A percentile compares a stretch with the other conserved stretches of the same genome.
Evolutionary conservation across 495 filamentous ascomycete species (phyloP).

Genomic region (Penicillium antarcticum): DNA sequence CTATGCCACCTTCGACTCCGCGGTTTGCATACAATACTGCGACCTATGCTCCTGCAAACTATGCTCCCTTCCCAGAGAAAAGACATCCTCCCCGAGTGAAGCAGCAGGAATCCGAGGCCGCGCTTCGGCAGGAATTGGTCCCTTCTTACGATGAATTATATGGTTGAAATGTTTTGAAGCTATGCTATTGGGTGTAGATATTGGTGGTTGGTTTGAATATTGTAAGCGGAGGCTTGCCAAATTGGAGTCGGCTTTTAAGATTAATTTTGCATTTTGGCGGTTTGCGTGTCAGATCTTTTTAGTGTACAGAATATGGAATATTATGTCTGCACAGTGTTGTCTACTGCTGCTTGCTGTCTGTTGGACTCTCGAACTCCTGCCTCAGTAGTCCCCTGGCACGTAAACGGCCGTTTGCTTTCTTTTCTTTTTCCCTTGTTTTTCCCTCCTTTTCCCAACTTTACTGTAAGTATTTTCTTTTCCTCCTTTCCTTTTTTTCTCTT

Average conservation of each 20-base stretch:
- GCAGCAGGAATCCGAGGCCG: slow-evolving; percentile 17
- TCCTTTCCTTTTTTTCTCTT: not conserved
- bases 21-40: slow-evolving; percentile 14
- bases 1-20: slow-evolving; percentile 28
- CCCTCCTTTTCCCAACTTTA: not conserved
- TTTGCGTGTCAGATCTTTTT: not conserved
- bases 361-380: not conserved
- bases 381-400: not conserved
- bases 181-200: not conserved
- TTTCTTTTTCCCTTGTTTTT: no score
- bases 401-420: not conserved
- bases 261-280: slow-evolving; percentile 4
- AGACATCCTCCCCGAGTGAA: slow-evolving; percentile 21
- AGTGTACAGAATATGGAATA: not conserved
- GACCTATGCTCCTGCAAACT: slow-evolving; percentile 13
- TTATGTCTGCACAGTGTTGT: not conserved
- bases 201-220: slow-evolving; percentile 1
- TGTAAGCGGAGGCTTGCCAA: not conserved
- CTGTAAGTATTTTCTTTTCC: not conserved
- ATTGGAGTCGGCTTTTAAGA: not conserved
- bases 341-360: no score
- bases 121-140: slow-evolving; percentile 30
- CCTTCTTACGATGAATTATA: slow-evolving; percentile 47
- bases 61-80: slow-evolving; percentile 17
- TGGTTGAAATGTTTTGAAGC: slow-evolving; percentile 21